phyloP scores from a whole-genome alignment of 2,329 filamentous ascomycete genomes.

The Alternaria panax region DNA sequence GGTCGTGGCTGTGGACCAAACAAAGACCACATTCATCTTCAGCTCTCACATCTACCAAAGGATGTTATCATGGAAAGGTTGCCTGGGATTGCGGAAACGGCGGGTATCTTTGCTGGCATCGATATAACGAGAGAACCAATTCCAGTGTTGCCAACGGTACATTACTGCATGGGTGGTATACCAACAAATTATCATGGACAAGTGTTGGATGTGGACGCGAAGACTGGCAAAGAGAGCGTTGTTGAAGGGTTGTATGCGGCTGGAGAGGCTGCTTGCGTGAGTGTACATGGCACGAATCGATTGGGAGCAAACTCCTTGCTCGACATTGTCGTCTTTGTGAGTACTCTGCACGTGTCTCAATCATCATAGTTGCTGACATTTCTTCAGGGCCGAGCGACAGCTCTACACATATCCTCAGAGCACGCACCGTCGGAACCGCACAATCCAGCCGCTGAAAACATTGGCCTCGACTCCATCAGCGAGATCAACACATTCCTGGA shows the following conservation, averaged over 20 bases:
- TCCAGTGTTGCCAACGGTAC: constrained; percentile 60
- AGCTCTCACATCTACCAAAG: constrained; percentile 57
- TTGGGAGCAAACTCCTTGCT: constrained; percentile 59
- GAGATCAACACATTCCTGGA: constrained; percentile 48
- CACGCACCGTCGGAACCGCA: constrained; percentile 50
- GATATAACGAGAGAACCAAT: constrained; percentile 60
- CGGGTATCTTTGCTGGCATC: constrained; percentile 59
- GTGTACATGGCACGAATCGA: constrained; percentile 59
- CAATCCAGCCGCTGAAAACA: constrained; percentile 40
- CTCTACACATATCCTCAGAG: constrained; percentile 52
- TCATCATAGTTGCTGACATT: not conserved
- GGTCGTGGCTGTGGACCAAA: constrained; percentile 56
- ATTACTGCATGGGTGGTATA: constrained; percentile 62
- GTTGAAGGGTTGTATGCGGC: constrained; percentile 59
- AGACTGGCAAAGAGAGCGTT: constrained; percentile 48
- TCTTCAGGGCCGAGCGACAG: constrained; percentile 54
- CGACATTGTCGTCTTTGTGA: constrained; percentile 58
- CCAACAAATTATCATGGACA: constrained; percentile 60
- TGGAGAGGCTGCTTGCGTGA: constrained; percentile 59
- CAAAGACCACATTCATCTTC: constrained; percentile 58
- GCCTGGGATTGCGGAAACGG: constrained; percentile 61
- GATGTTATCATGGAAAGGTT: constrained; percentile 58
- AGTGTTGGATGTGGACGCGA: constrained; percentile 50
- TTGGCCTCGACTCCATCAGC: constrained; percentile 47
- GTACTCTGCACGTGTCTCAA: constrained; percentile 1